phyloP scores from a whole-genome alignment of 140 eudicot genomes.

The Senecio squalidus region DNA sequence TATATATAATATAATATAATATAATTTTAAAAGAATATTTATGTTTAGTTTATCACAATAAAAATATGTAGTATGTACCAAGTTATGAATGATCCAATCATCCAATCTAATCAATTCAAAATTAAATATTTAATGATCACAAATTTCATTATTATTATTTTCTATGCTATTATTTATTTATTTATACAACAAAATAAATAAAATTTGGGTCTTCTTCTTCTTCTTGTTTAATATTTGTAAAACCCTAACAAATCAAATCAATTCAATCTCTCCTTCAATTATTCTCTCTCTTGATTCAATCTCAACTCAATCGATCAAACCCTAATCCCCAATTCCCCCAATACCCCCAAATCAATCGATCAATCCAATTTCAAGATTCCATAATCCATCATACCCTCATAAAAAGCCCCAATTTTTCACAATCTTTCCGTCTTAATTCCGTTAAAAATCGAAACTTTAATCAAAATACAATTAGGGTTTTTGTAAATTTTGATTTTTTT shows the following conservation, averaged over 20 bases:
- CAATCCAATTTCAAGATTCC: constrained; percentile 8
- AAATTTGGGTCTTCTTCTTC: constrained; percentile 15
- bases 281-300: constrained; percentile 12
- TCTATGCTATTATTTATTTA: too few relatives aligned
- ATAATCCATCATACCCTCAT: constrained; percentile 11
- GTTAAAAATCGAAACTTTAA: neutral
- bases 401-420: constrained; percentile 11
- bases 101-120: too few relatives aligned
- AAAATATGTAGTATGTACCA: too few relatives aligned
- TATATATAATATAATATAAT: too few relatives aligned
- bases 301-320: constrained; percentile 16
- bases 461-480: constrained; percentile 11
- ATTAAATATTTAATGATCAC: too few relatives aligned
- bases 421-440: constrained; percentile 7
- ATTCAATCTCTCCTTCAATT: constrained; percentile 11
- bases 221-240: constrained; percentile 9
- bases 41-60: too few relatives aligned
- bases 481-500: neutral
- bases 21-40: too few relatives aligned
- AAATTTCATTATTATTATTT: too few relatives aligned
- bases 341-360: neutral
- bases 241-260: constrained; percentile 15
- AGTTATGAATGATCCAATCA: too few relatives aligned
- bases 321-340: neutral
- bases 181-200: constrained; percentile 14